Base-by-base conservation (phyloP, 2,329 filamentous ascomycete genomes). In the Arthrobotrys pseudoclavata region DNA sequence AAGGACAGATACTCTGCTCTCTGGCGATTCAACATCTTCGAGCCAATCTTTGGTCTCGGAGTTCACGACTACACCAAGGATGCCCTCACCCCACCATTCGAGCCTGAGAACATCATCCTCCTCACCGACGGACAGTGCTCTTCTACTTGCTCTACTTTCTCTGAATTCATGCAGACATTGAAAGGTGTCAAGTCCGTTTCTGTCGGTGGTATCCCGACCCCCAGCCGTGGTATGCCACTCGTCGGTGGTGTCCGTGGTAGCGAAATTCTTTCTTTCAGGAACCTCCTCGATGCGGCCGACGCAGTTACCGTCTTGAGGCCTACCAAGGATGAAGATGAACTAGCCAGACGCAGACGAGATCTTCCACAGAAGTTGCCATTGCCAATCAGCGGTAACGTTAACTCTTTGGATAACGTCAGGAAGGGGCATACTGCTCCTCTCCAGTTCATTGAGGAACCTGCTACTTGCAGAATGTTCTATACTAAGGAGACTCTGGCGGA, bases 41-140 rank as follows among this genome's bases (percentile, higher is more conserved):
- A 87, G 68, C 77, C 85, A 12, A 84, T 83, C 67, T 86, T 86
- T 71, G 84, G 86, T 31, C 85, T 89, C 63, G 86, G 85, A 1
- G 87, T 87, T 57, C 88, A 88, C 80, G 83, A 85, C 60, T 84
- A 84, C 79, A 84, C 85, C 13, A 81, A 83, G 18, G 86, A 87
- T 80, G 84, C 86, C 0, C 84, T 86, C 79, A 88, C 62, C 20
- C 69, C 88, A 1, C 81, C 83, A n/a, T 90, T 90, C 81, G 84
- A 84, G 0, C 84, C 88, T 1, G 87, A 89, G 71, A 86, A 90
- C 81, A 86, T 90, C 52, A 84, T 90, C 47, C 82, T 90, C 18
- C 84, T 90, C n/a, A 86, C 87, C 63, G 88, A 90, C 80, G 88
- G 88, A 37, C 85, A 86, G 80, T 90, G 88, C 81, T 86, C 86